Conservation (phyloP, 2,329 filamentous ascomycete species). For the Thielaviopsis cerberus region DNA sequence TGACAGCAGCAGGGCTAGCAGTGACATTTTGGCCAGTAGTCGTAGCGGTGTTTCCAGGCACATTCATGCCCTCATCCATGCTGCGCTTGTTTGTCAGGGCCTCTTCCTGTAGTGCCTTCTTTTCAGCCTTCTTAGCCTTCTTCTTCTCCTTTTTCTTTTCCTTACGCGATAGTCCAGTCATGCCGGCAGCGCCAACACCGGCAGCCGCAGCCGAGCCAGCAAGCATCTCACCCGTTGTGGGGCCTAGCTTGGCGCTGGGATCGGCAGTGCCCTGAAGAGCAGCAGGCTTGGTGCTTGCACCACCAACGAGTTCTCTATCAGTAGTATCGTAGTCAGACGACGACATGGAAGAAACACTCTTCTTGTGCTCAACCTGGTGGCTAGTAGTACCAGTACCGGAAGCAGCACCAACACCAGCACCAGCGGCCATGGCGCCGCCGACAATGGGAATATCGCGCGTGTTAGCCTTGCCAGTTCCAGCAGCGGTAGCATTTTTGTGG, state of each 20-base stretch:
- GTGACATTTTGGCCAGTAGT: neutral
- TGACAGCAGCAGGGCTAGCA: neutral
- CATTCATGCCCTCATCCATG: neutral
- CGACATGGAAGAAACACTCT: neutral
- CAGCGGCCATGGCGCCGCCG: neutral
- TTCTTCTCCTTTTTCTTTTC: slow-evolving; percentile 65
- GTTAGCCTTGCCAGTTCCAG: neutral
- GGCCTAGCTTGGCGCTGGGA: neutral
- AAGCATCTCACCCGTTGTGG: slow-evolving; percentile 7
- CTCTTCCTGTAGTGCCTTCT: slow-evolving; percentile 13
- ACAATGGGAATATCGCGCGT: neutral
- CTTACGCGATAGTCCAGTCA: neutral
- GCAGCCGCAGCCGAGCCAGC: slow-evolving; percentile 1
- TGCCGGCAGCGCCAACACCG: neutral
- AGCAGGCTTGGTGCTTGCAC: neutral
- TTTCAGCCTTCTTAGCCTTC: slow-evolving; percentile 50
- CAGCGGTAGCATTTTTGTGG: neutral
- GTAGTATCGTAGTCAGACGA: slow-evolving; percentile 3
- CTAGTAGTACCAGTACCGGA: neutral
- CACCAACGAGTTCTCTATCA: neutral
- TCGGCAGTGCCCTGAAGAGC: neutral
- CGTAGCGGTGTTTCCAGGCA: neutral
- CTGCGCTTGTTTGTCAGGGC: neutral
- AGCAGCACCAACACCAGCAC: neutral
- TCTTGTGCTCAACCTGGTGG: neutral